phyloP scores from a whole-genome alignment of 2,329 filamentous ascomycete genomes.

The Fusarium sublunatum region DNA sequence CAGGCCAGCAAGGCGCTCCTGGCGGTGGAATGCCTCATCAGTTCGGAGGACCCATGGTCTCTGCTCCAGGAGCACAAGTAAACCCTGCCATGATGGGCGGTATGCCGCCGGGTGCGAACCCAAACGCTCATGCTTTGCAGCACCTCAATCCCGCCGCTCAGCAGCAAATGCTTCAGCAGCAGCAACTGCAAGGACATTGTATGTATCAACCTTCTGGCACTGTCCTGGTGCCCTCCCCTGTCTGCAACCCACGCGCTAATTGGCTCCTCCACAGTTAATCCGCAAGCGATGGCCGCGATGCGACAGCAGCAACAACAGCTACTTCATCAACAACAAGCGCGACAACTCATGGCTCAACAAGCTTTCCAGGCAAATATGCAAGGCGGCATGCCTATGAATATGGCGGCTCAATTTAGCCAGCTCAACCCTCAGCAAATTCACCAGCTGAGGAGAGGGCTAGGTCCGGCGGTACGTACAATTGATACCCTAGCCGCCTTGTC shows the following conservation, averaged over 20 bases:
- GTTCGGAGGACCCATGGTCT: conserved; percentile 74
- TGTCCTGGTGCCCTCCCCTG: conserved; percentile 18
- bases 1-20: conserved; percentile 75
- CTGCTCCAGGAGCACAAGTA: conserved; percentile 77
- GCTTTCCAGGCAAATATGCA: conserved; percentile 65
- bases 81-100: conserved; percentile 81
- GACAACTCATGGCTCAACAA: conserved; percentile 67
- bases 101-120: conserved; percentile 76
- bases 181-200: conserved; percentile 55
- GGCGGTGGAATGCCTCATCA: conserved; percentile 74
- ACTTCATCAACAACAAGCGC: conserved; percentile 66
- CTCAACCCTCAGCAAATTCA: conserved; percentile 65
- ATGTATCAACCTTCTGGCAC: conserved; percentile 30
- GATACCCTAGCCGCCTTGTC: conserved; percentile 2
- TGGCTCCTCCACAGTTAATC: conserved; percentile 49
- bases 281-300: conserved; percentile 54
- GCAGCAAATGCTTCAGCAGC: conserved; percentile 68
- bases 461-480: conserved; percentile 54
- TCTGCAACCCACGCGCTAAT: conserved; percentile 26
- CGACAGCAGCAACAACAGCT: conserved; percentile 69
- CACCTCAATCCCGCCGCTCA: conserved; percentile 75
- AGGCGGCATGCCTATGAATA: conserved; percentile 64
- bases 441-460: conserved; percentile 58
- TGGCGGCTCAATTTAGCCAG: conserved; percentile 61
- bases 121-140: conserved; percentile 76